phyloP scores from a whole-genome alignment of 1,284 basidiomycete species.

The Thecaphora frezii region DNA sequence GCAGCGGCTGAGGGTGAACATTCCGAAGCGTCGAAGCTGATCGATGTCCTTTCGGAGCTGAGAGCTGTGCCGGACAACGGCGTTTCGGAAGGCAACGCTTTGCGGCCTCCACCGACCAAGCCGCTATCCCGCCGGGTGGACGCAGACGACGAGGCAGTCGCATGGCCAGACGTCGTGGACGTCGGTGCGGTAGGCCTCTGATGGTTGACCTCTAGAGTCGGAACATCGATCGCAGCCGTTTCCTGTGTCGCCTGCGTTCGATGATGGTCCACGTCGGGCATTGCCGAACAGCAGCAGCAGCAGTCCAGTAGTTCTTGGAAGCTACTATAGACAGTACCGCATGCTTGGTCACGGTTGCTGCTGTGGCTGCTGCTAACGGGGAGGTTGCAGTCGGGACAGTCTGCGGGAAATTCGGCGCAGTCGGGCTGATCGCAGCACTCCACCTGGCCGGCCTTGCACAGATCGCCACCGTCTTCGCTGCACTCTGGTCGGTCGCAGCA shows the following conservation, averaged over 20 bases:
- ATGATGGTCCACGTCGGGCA: conserved; percentile 27
- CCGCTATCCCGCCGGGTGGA: conserved; percentile 2
- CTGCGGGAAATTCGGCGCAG: conserved; percentile 4
- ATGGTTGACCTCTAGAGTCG: no score
- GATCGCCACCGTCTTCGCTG: conserved; percentile 14
- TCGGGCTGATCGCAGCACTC: conserved; percentile 1
- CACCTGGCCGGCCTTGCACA: background rate
- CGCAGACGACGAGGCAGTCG: conserved; percentile 2
- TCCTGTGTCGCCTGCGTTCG: conserved; percentile 4
- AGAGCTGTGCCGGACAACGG: conserved; percentile 21
- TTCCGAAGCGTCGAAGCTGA: background rate
- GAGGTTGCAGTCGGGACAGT: conserved; percentile 21
- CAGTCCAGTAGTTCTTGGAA: conserved; percentile 38
- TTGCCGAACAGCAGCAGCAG: conserved; percentile 30
- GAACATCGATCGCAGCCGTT: background rate
- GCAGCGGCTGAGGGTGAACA: conserved; percentile 18
- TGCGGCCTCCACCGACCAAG: conserved; percentile 5
- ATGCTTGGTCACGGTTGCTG: conserved; percentile 2
- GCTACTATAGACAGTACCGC: conserved; percentile 27
- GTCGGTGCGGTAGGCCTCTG: no score
- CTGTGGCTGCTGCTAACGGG: conserved; percentile 5
- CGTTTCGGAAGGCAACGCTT: conserved; percentile 13
- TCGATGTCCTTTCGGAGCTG: conserved; percentile 13
- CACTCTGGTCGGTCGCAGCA: conserved; percentile 9
- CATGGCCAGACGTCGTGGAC: conserved; percentile 11